Percentiles rank a stretch among this genome's conserved stretches.
phyloP scores from a whole-genome alignment of 106 monocot genomes.

The Platanthera zijinensis region DNA sequence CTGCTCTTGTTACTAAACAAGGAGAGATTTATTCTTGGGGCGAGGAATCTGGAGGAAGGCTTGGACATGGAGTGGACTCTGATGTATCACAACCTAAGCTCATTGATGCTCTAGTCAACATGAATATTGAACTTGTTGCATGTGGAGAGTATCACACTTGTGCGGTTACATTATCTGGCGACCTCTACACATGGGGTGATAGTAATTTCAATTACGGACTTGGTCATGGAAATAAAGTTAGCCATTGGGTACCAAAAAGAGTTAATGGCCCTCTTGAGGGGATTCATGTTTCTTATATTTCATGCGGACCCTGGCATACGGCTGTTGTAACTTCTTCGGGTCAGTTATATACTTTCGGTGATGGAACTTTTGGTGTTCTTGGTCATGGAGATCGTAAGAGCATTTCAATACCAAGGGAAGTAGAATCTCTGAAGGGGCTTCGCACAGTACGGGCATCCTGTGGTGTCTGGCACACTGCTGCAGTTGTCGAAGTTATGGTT shows the following conservation, averaged over 20 bases:
- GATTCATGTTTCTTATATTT: constrained; percentile 65
- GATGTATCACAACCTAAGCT: constrained; percentile 91
- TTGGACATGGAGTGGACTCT: constrained; percentile 87
- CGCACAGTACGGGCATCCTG: constrained; percentile 67
- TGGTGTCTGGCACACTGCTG: constrained; percentile 89
- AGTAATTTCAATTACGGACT: constrained; percentile 62
- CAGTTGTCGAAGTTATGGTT: constrained; percentile 70
- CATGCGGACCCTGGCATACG: constrained; percentile 86
- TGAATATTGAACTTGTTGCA: constrained; percentile 86
- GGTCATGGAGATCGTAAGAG: constrained; percentile 73
- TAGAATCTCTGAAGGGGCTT: constrained; percentile 63
- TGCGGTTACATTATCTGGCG: constrained; percentile 76
- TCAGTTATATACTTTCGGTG: constrained; percentile 73
- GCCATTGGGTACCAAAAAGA: constrained; percentile 70
- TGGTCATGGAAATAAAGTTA: constrained; percentile 60
- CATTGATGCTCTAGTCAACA: constrained; percentile 66
- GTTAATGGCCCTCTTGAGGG: constrained; percentile 66
- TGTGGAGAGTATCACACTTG: constrained; percentile 80
- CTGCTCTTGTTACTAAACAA: constrained; percentile 87
- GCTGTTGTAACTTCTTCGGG: constrained; percentile 71
- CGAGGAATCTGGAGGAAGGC: constrained; percentile 90
- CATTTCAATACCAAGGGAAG: constrained; percentile 54
- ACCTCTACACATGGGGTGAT: constrained; percentile 79
- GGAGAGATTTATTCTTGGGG: constrained; percentile 97
- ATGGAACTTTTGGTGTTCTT: constrained; percentile 84